Evolutionary conservation across 306 rosid genomes (phyloP).

Genomic region (Geum urbanum): DNA sequence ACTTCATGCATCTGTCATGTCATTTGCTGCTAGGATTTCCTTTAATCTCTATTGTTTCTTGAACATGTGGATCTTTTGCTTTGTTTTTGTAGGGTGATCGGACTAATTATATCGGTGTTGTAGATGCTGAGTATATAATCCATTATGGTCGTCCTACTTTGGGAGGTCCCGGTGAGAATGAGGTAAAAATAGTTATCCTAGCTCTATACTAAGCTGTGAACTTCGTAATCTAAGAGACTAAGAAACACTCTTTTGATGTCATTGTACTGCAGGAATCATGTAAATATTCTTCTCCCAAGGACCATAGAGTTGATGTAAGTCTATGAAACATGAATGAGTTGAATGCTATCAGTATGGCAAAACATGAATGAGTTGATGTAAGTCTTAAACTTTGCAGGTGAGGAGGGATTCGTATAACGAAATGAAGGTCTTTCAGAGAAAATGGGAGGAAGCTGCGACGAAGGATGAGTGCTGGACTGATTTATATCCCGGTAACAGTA

Average conservation of each 20-base stretch:
- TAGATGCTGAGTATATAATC: conserved; percentile 80
- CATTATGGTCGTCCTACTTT: conserved; percentile 85
- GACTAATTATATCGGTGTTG: conserved; percentile 75
- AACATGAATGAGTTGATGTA: not conserved
- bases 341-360: not conserved
- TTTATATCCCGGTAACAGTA: conserved; percentile 17
- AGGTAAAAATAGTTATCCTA: conserved; percentile 26
- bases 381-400: conserved; percentile 31
- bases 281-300: conserved; percentile 29
- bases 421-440: conserved; percentile 30
- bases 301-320: conserved; percentile 75
- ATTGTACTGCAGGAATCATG: conserved; percentile 44
- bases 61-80: not conserved
- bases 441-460: conserved; percentile 42
- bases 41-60: conserved; percentile 1
- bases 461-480: conserved; percentile 47
- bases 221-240: not conserved
- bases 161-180: conserved; percentile 52
- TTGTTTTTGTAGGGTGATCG: conserved; percentile 62
- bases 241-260: not conserved
- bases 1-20: not conserved
- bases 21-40: not conserved
- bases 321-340: not conserved
- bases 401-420: conserved; percentile 48
- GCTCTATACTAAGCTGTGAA: not conserved